Base-by-base conservation (phyloP, 2,329 filamentous ascomycete species). In the Fusarium lyarnte region DNA sequence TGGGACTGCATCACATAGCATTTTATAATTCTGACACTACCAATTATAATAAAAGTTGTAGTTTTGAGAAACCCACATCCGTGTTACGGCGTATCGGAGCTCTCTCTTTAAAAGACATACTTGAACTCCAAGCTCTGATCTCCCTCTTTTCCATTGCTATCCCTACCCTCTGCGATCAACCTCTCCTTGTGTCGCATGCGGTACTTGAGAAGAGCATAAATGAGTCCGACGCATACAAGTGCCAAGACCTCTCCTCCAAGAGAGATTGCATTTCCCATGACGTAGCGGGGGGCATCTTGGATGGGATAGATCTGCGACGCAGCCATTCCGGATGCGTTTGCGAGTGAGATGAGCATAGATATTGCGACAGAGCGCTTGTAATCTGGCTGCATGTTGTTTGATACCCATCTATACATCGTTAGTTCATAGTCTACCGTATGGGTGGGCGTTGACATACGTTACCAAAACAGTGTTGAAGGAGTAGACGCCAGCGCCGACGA, bases 361-460 rank as follows among this genome's bases (percentile, higher is more conserved):
- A 87, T 82, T 7, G 82, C 84, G 0, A 85, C 81, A 0, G 85
- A 85, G 21, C 85, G 82, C 31, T 85, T 82, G 74, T 85, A 86
- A 46, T 87, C 85, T 4, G 82, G 83, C 9, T 84, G 83, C 4
- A 84, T 78, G 38, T 86, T 87, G 46, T 84, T 85, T 25, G 84
- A 85, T 8, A 87, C 74, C 85, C 85, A 87, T 39, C 83, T 84
- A 3, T 83, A 65, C 61, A 82, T 0, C 38, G 83, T 76, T 17
- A 65, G 57, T 31, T 55, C 8, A 29, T 29, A 29, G 27, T 29
- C 27, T 29, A 29, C 27, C 13, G 17, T 8, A 7, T 29, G 19
- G 6, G 4, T 31, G 6, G 14, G 9, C 8, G 19, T 16, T 43
- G 5, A 67, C 71, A 5, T 71, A 74, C 73, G 72, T 70, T 21